phyloP scores from a whole-genome alignment of 495 filamentous ascomycete genomes.

The Articulospora tetracladia region DNA sequence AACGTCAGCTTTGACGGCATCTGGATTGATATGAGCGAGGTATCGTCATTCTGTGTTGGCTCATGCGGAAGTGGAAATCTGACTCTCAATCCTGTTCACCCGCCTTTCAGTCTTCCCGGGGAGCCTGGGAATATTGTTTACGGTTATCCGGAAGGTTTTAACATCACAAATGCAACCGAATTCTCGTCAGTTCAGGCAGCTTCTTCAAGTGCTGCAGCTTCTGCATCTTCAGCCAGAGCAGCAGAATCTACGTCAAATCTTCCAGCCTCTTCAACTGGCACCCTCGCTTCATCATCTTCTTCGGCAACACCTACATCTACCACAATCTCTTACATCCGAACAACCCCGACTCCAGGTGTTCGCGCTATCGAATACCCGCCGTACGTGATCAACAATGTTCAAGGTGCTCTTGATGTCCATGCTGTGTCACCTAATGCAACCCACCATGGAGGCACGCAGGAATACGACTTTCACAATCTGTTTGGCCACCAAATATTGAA shows the following conservation, averaged over 20 bases:
- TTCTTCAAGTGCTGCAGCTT: constrained; percentile 44
- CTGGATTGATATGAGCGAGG: constrained; percentile 89
- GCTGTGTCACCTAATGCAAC: constrained; percentile 77
- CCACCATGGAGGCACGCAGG: constrained; percentile 62
- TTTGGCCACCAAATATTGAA: constrained; percentile 74
- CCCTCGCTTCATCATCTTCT: constrained; percentile 32
- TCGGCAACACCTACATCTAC: constrained; percentile 24
- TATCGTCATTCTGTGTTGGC: constrained; percentile 78
- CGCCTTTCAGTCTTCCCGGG: constrained; percentile 62
- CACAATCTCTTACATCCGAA: constrained; percentile 51
- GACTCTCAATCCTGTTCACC: constrained; percentile 66
- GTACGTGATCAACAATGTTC: constrained; percentile 77
- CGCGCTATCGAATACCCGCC: constrained; percentile 78
- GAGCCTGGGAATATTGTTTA: constrained; percentile 56
- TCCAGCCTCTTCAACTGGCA: constrained; percentile 47
- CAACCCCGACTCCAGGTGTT: constrained; percentile 62
- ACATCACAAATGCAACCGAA: constrained; percentile 65
- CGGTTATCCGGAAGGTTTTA: constrained; percentile 69
- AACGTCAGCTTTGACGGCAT: constrained; percentile 75
- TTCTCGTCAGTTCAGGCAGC: constrained; percentile 54
- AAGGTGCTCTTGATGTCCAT: constrained; percentile 71
- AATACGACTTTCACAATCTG: constrained; percentile 82
- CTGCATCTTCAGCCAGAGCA: constrained; percentile 18
- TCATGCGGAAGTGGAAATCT: constrained; percentile 69
- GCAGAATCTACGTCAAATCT: constrained; percentile 36